phyloP scores from a whole-genome alignment of 208 protist genomes.

The Zelonia costaricensis region DNA sequence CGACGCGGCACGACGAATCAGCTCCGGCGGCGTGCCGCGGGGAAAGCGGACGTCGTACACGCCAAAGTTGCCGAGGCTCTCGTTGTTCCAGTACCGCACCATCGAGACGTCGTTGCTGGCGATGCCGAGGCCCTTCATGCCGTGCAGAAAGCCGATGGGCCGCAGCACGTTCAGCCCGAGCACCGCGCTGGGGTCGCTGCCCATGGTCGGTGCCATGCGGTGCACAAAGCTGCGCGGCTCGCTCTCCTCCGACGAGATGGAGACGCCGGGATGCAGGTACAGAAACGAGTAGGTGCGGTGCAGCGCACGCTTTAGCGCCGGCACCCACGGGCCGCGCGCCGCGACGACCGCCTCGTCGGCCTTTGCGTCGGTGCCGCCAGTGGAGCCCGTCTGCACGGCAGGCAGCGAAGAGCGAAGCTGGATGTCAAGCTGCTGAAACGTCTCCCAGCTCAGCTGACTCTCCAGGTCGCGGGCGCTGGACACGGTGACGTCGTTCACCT shows the following conservation, averaged over 20 bases:
- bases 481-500: slow-evolving; percentile 60
- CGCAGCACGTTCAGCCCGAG: slow-evolving; percentile 83
- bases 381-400: slow-evolving; percentile 8
- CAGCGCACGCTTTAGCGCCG: slow-evolving; percentile 80
- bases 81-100: slow-evolving; percentile 90
- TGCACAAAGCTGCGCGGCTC: slow-evolving; percentile 88
- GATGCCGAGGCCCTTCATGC: slow-evolving; percentile 76
- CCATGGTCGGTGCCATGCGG: slow-evolving; percentile 54
- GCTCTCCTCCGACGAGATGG: slow-evolving; percentile 71
- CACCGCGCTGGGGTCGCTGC: slow-evolving; percentile 19
- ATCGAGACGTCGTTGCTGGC: slow-evolving; percentile 86
- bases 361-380: not conserved
- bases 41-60: slow-evolving; percentile 83
- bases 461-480: slow-evolving; percentile 50
- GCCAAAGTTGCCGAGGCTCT: slow-evolving; percentile 85
- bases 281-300: slow-evolving; percentile 79
- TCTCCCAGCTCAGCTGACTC: slow-evolving; percentile 78
- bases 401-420: slow-evolving; percentile 51
- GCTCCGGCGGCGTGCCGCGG: slow-evolving; percentile 54
- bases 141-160: slow-evolving; percentile 76
- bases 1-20: slow-evolving; percentile 34
- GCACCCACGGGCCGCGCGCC: slow-evolving; percentile 47
- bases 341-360: not conserved
- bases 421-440: slow-evolving; percentile 72
- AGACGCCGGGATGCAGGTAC: slow-evolving; percentile 60